Percentiles rank a stretch among this genome's conserved stretches.
These are phyloP conservation scores for Lepidium campestre DNA, from an alignment of 441 rosid genomes.

Conservation along the genomic window DNA sequence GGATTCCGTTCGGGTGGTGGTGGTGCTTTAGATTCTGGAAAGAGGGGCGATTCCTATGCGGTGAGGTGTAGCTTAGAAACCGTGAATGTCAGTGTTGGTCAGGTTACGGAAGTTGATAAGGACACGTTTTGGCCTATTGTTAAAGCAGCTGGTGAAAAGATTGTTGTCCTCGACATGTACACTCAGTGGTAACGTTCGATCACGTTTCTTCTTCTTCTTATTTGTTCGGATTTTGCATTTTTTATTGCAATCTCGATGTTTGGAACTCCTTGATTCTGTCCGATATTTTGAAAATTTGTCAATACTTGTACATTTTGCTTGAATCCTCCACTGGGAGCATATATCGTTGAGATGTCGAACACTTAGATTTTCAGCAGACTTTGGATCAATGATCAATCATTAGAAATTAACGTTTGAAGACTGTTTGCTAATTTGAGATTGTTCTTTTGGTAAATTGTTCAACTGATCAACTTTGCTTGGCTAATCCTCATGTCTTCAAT, in stretches of 20 bases:
- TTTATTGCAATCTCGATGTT: background rate
- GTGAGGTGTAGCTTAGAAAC: conserved; percentile 59
- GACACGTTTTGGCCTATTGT: conserved; percentile 96
- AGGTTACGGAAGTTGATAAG: conserved; percentile 79
- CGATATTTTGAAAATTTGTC: background rate
- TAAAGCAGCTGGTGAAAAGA: conserved; percentile 67
- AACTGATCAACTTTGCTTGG: background rate
- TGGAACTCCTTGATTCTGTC: background rate
- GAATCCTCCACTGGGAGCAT: background rate
- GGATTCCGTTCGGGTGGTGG: conserved; percentile 13
- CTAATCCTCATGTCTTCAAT: background rate
- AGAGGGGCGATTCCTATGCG: conserved; percentile 13
- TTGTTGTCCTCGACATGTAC: conserved; percentile 91
- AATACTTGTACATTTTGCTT: background rate
- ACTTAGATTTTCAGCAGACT: background rate
- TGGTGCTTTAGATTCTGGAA: background rate
- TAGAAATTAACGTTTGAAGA: background rate
- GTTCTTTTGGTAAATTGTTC: background rate
- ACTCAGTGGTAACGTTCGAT: conserved; percentile 69
- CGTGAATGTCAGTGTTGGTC: conserved; percentile 52
- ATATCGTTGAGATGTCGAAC: background rate
- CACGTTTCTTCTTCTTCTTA: background rate
- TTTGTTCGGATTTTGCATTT: background rate
- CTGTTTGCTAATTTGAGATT: background rate
- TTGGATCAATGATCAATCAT: background rate